Evolutionary conservation across 305 asterid species (phyloP).

Genomic region (Euphrasia arctica): DNA sequence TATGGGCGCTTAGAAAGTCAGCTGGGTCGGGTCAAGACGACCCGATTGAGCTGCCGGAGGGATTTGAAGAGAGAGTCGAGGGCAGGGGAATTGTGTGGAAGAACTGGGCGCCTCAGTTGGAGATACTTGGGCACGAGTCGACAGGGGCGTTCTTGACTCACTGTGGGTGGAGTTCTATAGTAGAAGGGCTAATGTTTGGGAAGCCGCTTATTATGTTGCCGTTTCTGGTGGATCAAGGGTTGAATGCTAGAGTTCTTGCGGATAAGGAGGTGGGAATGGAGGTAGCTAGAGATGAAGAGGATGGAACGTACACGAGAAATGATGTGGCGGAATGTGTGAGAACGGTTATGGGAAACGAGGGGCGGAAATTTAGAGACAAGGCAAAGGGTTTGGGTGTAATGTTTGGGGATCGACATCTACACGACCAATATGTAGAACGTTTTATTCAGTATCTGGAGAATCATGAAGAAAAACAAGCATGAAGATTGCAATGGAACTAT

Average conservation of each 20-base stretch:
- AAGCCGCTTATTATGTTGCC: constrained; percentile 39
- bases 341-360: too few relatives aligned
- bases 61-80: constrained; percentile 42
- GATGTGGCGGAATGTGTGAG: too few relatives aligned
- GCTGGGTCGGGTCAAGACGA: background rate
- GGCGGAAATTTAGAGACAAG: too few relatives aligned
- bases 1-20: constrained; percentile 37
- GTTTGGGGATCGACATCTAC: too few relatives aligned
- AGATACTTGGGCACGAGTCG: constrained; percentile 3
- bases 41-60: constrained; percentile 34
- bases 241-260: constrained; percentile 41
- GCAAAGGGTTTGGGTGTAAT: too few relatives aligned
- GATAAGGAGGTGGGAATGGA: constrained; percentile 38
- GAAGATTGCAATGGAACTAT: too few relatives aligned
- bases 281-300: constrained; percentile 39
- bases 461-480: too few relatives aligned
- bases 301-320: constrained; percentile 41
- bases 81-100: constrained; percentile 41
- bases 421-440: too few relatives aligned
- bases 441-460: too few relatives aligned
- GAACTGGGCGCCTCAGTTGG: constrained; percentile 6
- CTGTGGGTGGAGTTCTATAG: constrained; percentile 20
- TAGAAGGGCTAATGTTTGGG: constrained; percentile 46
- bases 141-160: constrained; percentile 4
- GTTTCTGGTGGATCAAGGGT: constrained; percentile 45